These are phyloP conservation scores for Diaporthe citri DNA, from an alignment of 2,329 filamentous ascomycete species.

Conservation along the genomic window DNA sequence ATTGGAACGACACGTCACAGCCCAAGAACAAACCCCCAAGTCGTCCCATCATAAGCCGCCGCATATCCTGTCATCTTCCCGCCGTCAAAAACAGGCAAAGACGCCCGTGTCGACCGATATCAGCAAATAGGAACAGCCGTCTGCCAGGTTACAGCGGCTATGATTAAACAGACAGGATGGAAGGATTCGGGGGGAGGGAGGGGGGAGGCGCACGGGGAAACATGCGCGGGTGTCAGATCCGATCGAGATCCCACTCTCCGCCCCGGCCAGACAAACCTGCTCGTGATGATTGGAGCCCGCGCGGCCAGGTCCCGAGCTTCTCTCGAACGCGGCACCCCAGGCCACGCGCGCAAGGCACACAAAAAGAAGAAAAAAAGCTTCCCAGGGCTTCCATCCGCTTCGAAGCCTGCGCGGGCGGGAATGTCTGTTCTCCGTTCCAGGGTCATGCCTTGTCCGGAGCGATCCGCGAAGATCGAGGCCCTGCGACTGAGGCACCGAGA, in stretches of 20 bases:
- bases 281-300: slow-evolving; percentile 14
- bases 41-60: background rate
- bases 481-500: background rate
- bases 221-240: slow-evolving; percentile 6
- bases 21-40: background rate
- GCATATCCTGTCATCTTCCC: background rate
- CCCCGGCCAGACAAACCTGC: background rate
- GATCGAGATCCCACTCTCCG: slow-evolving; percentile 21
- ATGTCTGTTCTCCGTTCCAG: background rate
- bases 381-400: background rate
- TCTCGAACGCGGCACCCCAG: background rate
- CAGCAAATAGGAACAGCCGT: background rate
- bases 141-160: slow-evolving; percentile 6
- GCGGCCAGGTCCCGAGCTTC: slow-evolving; percentile 16
- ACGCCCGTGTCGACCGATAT: background rate
- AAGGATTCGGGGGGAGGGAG: background rate
- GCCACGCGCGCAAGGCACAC: background rate
- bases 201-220: background rate
- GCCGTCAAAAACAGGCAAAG: background rate
- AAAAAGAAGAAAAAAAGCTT: background rate
- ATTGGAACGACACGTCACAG: no score
- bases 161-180: background rate
- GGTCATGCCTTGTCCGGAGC: slow-evolving; percentile 17
- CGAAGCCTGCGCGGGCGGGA: background rate
- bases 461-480: slow-evolving; percentile 16